Evolutionary conservation across 1,284 basidiomycete genomes (phyloP).

Genomic region (Austroboletus sp.): DNA sequence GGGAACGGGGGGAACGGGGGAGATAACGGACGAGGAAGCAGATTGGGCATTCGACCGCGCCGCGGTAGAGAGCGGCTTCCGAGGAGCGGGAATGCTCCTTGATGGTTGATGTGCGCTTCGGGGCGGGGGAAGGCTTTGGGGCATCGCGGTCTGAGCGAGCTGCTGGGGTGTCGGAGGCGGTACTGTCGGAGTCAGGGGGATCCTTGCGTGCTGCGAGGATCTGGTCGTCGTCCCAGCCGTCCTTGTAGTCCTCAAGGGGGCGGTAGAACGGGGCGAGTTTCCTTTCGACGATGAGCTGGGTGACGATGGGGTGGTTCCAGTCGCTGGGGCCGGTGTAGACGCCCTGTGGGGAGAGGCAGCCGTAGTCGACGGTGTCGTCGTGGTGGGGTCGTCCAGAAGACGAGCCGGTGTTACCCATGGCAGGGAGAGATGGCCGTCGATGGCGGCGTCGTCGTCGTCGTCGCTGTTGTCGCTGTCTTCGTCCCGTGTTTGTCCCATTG

Average conservation of each 20-base stretch:
- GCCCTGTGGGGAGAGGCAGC: conserved; percentile 80
- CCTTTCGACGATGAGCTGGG: conserved; percentile 80
- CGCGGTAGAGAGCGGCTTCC: conserved; percentile 75
- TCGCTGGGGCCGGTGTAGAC: conserved; percentile 83
- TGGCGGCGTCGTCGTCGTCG: conserved; percentile 6
- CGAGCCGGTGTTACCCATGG: conserved; percentile 74
- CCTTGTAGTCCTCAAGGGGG: conserved; percentile 88
- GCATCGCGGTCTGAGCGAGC: conserved; percentile 36
- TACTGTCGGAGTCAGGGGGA: conserved; percentile 42
- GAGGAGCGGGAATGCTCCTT: conserved; percentile 56
- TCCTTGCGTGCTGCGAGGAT: conserved; percentile 72
- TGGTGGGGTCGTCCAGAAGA: conserved; percentile 62
- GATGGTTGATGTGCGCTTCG: conserved; percentile 32
- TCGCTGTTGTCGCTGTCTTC: conserved; percentile 2
- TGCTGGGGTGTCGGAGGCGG: conserved; percentile 31
- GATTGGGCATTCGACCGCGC: conserved; percentile 96
- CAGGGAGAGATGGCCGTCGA: conserved; percentile 1
- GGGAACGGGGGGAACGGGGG: conserved; percentile 12
- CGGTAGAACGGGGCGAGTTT: conserved; percentile 93
- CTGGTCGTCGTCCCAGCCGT: conserved; percentile 77
- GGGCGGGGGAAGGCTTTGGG: conserved; percentile 40
- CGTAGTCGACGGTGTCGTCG: conserved; percentile 76
- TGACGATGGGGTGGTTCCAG: conserved; percentile 85
- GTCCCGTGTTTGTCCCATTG: conserved; percentile 20
- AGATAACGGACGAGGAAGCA: conserved; percentile 83